These are phyloP conservation scores for Podochytrium sp. DNA, from an alignment of 192 early-diverging fungal species.

Conservation along the genomic window DNA sequence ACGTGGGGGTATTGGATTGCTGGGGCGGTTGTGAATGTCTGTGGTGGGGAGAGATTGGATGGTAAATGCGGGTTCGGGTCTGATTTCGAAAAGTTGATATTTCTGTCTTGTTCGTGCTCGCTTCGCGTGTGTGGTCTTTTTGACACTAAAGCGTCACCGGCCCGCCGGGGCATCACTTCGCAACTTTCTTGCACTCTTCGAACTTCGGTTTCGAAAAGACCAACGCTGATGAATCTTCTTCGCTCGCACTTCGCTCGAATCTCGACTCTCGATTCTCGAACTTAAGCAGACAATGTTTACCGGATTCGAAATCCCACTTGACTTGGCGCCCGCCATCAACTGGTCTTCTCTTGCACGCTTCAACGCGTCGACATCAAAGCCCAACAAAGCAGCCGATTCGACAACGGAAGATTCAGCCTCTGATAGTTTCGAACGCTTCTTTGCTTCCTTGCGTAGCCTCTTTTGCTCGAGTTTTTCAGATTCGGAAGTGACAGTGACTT, in stretches of 20 bases:
- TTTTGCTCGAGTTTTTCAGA: slow-evolving; percentile 64
- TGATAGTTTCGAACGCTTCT: slow-evolving; percentile 48
- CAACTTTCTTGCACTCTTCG: too few relatives aligned
- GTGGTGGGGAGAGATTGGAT: background rate
- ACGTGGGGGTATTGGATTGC: slow-evolving; percentile 76
- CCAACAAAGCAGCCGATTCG: slow-evolving; percentile 63
- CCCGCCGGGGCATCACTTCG: too few relatives aligned
- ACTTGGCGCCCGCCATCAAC: slow-evolving; percentile 47
- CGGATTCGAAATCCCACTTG: slow-evolving; percentile 45
- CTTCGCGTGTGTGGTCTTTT: too few relatives aligned
- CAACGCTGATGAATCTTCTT: too few relatives aligned
- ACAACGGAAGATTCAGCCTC: slow-evolving; percentile 23
- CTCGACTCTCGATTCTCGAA: too few relatives aligned
- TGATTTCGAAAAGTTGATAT: too few relatives aligned
- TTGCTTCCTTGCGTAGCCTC: slow-evolving; percentile 67
- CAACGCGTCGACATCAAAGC: slow-evolving; percentile 67
- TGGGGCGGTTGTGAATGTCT: slow-evolving; percentile 22
- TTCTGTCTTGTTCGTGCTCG: too few relatives aligned
- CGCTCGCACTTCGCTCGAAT: too few relatives aligned
- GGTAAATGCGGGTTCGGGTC: background rate
- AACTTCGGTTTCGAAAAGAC: too few relatives aligned
- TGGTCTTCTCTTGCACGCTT: slow-evolving; percentile 67
- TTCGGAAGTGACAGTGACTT: slow-evolving; percentile 68
- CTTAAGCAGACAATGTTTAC: slow-evolving; percentile 11
- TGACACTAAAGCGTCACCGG: too few relatives aligned